These are phyloP conservation scores for Aciculoconidium aculeatum DNA, from an alignment of 805 yeast genomes.

Conservation along the genomic window DNA sequence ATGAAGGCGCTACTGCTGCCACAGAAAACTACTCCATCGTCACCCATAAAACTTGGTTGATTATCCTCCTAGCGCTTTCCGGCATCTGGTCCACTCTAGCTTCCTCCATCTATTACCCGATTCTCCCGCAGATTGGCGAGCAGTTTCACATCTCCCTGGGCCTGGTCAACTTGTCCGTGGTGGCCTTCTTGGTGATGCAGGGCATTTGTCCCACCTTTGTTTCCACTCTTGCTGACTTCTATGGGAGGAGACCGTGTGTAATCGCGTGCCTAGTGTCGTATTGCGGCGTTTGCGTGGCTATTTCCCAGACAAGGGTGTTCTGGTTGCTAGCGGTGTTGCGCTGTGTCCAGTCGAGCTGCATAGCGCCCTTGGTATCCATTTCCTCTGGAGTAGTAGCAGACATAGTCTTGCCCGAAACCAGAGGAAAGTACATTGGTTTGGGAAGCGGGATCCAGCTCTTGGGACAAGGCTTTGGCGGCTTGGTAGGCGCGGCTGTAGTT, in stretches of 20 bases:
- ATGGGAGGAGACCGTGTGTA: slow-evolving; percentile 70
- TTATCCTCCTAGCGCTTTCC: slow-evolving; percentile 36
- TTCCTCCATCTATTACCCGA: slow-evolving; percentile 78
- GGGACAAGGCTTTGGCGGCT: slow-evolving; percentile 76
- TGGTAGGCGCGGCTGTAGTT: slow-evolving; percentile 48
- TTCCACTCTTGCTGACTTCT: slow-evolving; percentile 61
- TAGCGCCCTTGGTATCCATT: slow-evolving; percentile 70
- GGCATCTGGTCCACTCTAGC: slow-evolving; percentile 69
- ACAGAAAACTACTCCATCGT: slow-evolving; percentile 38
- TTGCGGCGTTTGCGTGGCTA: slow-evolving; percentile 56
- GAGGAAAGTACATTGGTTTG: slow-evolving; percentile 69
- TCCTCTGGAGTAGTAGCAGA: slow-evolving; percentile 72
- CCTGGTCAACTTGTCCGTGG: slow-evolving; percentile 63
- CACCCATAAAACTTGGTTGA: too few species aligned
- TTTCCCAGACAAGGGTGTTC: slow-evolving; percentile 54
- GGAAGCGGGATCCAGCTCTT: slow-evolving; percentile 58
- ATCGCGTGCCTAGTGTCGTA: slow-evolving; percentile 50
- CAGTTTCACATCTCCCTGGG: slow-evolving; percentile 53
- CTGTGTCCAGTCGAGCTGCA: slow-evolving; percentile 72
- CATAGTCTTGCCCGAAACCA: slow-evolving; percentile 52
- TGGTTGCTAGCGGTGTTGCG: slow-evolving; percentile 62
- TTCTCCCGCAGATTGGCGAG: slow-evolving; percentile 50
- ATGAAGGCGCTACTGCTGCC: too few species aligned
- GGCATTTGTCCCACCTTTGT: slow-evolving; percentile 69
- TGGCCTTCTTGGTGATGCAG: slow-evolving; percentile 70